These are phyloP conservation scores for Beauveria asiatica DNA, from an alignment of 2,329 filamentous ascomycete genomes.

Conservation along the genomic window DNA sequence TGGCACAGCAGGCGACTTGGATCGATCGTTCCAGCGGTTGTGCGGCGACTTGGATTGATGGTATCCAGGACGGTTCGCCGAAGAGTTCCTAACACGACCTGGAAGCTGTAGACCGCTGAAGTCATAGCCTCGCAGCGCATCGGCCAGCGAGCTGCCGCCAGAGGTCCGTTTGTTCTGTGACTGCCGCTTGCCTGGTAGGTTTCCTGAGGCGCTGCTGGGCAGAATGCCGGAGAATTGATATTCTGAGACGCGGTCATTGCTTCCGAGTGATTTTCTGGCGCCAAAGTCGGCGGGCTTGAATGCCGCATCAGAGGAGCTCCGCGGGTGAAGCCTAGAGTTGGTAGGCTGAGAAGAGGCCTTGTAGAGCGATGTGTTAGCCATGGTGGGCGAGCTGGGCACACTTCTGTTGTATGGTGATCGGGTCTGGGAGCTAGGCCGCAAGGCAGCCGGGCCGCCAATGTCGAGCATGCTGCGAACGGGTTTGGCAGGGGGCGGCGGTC, in stretches of 20 bases:
- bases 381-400: constrained; percentile 25
- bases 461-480: constrained; percentile 46
- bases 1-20: constrained; percentile 27
- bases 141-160: constrained; percentile 34
- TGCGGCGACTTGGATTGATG: constrained; percentile 47
- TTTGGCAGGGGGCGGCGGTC: constrained; percentile 28
- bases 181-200: constrained; percentile 41
- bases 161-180: constrained; percentile 33
- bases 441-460: constrained; percentile 28
- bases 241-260: constrained; percentile 37
- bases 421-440: constrained; percentile 17
- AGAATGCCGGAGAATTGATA: constrained; percentile 56
- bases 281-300: constrained; percentile 39
- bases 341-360: constrained; percentile 11
- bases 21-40: constrained; percentile 34
- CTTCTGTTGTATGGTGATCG: constrained; percentile 19
- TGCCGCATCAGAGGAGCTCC: constrained; percentile 48
- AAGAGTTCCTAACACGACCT: constrained; percentile 34
- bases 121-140: constrained; percentile 45
- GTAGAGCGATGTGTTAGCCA: constrained; percentile 15
- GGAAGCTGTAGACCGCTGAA: constrained; percentile 41
- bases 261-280: constrained; percentile 18
- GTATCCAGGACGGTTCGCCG: constrained; percentile 27
- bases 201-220: constrained; percentile 38
- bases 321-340: constrained; percentile 27